Conservation (phyloP, 2,329 filamentous ascomycete genomes). For the Arthrobotrys sinensis region DNA sequence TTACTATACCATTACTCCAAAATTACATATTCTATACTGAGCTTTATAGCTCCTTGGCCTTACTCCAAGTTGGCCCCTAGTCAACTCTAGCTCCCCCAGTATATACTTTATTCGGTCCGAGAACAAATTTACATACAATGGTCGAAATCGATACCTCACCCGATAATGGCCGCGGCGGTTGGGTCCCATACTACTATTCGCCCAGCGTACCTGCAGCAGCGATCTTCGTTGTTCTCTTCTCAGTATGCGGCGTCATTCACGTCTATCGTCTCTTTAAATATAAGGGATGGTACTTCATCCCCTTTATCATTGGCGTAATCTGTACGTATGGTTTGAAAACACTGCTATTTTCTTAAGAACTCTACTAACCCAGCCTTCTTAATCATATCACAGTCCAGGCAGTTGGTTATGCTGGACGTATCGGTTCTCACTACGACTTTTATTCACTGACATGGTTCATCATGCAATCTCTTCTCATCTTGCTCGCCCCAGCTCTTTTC, state of each 20-base stretch:
- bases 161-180: slow-evolving; percentile 28
- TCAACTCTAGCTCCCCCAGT: no score
- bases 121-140: slow-evolving; percentile 3
- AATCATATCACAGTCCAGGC: slow-evolving; percentile 68
- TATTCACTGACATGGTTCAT: slow-evolving; percentile 67
- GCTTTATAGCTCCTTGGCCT: background rate
- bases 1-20: background rate
- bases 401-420: slow-evolving; percentile 68
- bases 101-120: background rate
- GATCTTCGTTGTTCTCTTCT: slow-evolving; percentile 70
- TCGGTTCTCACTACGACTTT: slow-evolving; percentile 63
- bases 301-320: slow-evolving; percentile 69
- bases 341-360: background rate
- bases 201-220: slow-evolving; percentile 70
- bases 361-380: slow-evolving; percentile 60
- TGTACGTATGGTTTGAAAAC: slow-evolving; percentile 67
- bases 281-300: slow-evolving; percentile 71
- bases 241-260: slow-evolving; percentile 68
- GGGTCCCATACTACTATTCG: slow-evolving; percentile 64
- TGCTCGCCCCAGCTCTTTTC: slow-evolving; percentile 71
- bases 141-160: slow-evolving; percentile 28
- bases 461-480: slow-evolving; percentile 69
- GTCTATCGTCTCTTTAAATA: slow-evolving; percentile 68
- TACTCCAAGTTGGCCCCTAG: background rate
- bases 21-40: background rate